Base-by-base conservation (phyloP, 106 monocot species). In the Phalaenopsis equestris region DNA sequence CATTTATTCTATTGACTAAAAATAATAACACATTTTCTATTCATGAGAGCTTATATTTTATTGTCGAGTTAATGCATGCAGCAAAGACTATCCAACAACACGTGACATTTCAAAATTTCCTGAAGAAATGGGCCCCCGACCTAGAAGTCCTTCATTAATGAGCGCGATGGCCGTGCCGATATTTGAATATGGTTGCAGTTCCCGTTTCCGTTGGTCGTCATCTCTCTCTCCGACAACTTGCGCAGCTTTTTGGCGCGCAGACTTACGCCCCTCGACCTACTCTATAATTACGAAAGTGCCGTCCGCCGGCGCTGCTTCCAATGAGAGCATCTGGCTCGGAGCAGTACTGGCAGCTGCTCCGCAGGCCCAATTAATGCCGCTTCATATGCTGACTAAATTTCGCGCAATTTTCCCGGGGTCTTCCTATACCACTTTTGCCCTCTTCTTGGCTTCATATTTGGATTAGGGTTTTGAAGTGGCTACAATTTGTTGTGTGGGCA, bases 391-490 rank as follows among this genome's bases (percentile, higher is more conserved):
- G 41, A 12, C 41, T 1, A 23, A 3, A 19, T 45, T 45, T 19
- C 36, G n/a, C 16, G 8, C 45, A 45, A 75, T 75, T 75, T 75
- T 19, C 41, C 10, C 12, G 3, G 1, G 12, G 3, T 21, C 3
- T 30, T 19, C 2, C 0, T 74, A 43, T 8, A 3, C 19, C 17
- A 6, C 18, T 11, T 6, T 45, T 3, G 2, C 72, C 15, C 72
- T 18, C 38, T 30, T 11, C 72, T 73, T 73, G 14, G 14, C 41
- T 38, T 73, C 41, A 12, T 15, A 39, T 12, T 12, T 15, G 4
- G 15, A 41, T 42, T 76, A 76, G 76, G 76, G 76, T 75, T 76
- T 76, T 76, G 74, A n/a, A 43, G 74, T 21, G 21, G 47, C 24
- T 76, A 45, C 4, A 19, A 37, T 70, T 74, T 42, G 16, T 74